A percentile compares a stretch with the other conserved stretches of the same genome.
phyloP scores from a whole-genome alignment of 2,329 filamentous ascomycete genomes.

The Botrytis fabae region DNA sequence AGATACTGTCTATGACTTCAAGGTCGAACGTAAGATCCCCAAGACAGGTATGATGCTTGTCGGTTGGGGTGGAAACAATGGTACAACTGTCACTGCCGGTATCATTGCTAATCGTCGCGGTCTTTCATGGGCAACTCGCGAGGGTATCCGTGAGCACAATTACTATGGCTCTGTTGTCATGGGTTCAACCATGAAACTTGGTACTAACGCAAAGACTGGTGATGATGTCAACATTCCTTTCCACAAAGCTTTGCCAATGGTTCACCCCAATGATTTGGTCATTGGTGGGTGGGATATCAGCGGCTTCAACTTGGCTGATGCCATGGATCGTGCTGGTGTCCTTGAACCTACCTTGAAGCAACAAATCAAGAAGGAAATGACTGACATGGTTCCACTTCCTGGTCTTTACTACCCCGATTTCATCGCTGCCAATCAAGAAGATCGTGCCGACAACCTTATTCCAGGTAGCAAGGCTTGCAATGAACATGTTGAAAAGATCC shows the following conservation, averaged over 20 bases:
- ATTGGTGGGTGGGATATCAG: constrained; percentile 99
- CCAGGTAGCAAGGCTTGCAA: constrained; percentile 79
- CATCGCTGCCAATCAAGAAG: constrained; percentile 97
- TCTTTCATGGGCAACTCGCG: constrained; percentile 89
- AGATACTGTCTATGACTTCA: constrained; percentile 94
- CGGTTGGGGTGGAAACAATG: constrained; percentile 97
- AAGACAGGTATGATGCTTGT: constrained; percentile 97
- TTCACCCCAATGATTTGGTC: constrained; percentile 92
- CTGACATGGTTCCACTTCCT: constrained; percentile 80
- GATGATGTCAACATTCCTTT: constrained; percentile 96
- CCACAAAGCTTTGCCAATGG: constrained; percentile 91
- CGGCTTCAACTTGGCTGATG: constrained; percentile 79
- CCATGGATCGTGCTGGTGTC: constrained; percentile 95
- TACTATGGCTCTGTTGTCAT: constrained; percentile 99
- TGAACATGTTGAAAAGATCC: constrained; percentile 90
- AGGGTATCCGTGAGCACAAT: constrained; percentile 82
- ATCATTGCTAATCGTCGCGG: constrained; percentile 92
- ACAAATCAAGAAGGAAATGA: constrained; percentile 91
- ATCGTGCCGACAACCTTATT: constrained; percentile 88
- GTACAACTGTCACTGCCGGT: constrained; percentile 92
- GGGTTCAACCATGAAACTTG: constrained; percentile 96
- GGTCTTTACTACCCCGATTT: constrained; percentile 99
- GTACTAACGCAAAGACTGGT: constrained; percentile 77
- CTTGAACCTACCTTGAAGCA: constrained; percentile 93
- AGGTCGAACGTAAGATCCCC: constrained; percentile 89